Evolutionary conservation across 371 early-diverging fungal species (phyloP).

Genomic region (Coemansia sp.): DNA sequence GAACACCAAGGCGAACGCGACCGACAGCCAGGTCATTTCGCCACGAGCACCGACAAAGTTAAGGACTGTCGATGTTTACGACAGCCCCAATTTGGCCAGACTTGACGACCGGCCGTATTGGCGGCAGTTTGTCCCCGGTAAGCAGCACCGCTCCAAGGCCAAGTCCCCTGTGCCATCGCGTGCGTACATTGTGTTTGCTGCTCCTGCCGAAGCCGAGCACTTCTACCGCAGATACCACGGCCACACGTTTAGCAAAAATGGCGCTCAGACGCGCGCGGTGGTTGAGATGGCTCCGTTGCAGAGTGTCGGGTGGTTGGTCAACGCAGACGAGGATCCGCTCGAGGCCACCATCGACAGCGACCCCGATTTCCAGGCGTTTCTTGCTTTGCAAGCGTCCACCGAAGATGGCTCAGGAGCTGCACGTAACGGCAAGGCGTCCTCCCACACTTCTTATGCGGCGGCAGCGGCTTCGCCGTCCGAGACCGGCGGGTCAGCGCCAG

Average conservation of each 20-base stretch:
- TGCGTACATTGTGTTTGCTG: conserved; percentile 50
- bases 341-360: conserved; percentile 33
- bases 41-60: conserved; percentile 14
- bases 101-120: conserved; percentile 40
- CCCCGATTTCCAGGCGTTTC: conserved; percentile 34
- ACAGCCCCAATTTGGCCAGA: conserved; percentile 19
- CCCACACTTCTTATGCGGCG: conserved; percentile 35
- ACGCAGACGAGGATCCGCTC: conserved; percentile 10
- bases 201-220: conserved; percentile 39
- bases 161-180: conserved; percentile 42
- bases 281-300: conserved; percentile 49
- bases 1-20: neutral
- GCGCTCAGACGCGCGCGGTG: conserved; percentile 15
- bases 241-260: conserved; percentile 46
- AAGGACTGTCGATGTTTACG: conserved; percentile 12
- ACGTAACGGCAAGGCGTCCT: neutral
- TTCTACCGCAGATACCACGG: conserved; percentile 44
- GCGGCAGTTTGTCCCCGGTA: conserved; percentile 39
- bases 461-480: conserved; percentile 12
- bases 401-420: neutral
- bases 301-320: conserved; percentile 9
- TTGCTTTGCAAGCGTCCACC: neutral
- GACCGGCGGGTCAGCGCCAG: neutral
- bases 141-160: conserved; percentile 34
- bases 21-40: neutral